Evolutionary conservation across 1,284 basidiomycete genomes (phyloP).

Genomic region (Boletus mariae): DNA sequence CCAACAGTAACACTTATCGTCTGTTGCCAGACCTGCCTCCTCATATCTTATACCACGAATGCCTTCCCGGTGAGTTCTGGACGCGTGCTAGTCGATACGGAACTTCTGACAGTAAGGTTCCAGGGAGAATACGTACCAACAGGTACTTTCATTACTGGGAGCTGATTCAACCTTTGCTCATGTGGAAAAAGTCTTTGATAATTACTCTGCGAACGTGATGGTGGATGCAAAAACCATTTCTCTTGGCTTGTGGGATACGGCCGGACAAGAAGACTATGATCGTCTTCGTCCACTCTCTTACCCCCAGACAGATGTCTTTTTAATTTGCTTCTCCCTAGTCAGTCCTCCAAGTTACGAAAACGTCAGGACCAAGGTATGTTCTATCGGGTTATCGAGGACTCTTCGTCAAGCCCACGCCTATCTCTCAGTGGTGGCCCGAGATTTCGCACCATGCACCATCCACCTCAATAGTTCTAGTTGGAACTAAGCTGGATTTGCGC

Average conservation of each 20-base stretch:
- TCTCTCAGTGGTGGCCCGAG: constrained; percentile 86
- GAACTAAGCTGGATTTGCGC: constrained; percentile 96
- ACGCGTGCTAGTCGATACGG: constrained; percentile 1
- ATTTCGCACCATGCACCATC: constrained; percentile 96
- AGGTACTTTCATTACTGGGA: constrained; percentile 46
- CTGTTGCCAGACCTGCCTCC: constrained; percentile 77
- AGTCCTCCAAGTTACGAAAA: constrained; percentile 98
- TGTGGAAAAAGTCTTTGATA: constrained; percentile 74
- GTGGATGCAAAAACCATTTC: constrained; percentile 99
- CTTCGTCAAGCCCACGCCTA: constrained; percentile 7
- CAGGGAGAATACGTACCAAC: constrained; percentile 97
- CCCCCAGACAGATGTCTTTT: constrained; percentile 98
- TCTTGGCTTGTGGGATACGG: constrained; percentile 98
- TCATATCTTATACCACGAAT: constrained; percentile 97
- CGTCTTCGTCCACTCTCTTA: constrained; percentile 97
- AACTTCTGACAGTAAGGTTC: constrained; percentile 19
- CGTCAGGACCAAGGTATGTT: constrained; percentile 88
- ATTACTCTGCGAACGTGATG: constrained; percentile 95
- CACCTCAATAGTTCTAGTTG: constrained; percentile 93
- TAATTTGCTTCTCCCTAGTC: constrained; percentile 98
- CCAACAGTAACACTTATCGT: constrained; percentile 13
- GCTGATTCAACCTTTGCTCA: constrained; percentile 15
- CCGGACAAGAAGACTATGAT: constrained; percentile 98
- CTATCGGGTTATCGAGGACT: constrained; percentile 2
- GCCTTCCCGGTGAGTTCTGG: constrained; percentile 76